phyloP scores from a whole-genome alignment of 179 eudicot species.

The Corrigiola litoralis region DNA sequence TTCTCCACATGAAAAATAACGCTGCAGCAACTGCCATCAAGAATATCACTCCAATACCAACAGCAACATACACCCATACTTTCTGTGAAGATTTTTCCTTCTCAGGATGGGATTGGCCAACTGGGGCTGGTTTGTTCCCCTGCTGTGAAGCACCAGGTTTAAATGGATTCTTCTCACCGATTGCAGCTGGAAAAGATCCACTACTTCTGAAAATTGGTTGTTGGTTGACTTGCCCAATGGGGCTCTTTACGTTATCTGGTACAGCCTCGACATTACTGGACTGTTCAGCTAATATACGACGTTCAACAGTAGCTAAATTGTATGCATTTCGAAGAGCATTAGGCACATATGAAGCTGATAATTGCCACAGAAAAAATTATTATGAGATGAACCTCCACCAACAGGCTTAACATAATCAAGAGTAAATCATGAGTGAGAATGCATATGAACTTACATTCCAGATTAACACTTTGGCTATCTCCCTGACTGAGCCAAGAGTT shows the following conservation, averaged over 20 bases:
- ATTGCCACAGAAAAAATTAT: neutral
- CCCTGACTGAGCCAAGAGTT: constrained; percentile 16
- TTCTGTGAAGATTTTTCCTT: constrained; percentile 26
- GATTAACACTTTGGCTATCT: constrained; percentile 15
- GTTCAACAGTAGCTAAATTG: constrained; percentile 24
- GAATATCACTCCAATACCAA: constrained; percentile 35
- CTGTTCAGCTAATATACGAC: constrained; percentile 64
- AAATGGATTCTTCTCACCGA: constrained; percentile 28
- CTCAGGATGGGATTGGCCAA: constrained; percentile 15
- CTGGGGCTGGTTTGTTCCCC: constrained; percentile 17
- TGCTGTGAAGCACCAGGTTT: constrained; percentile 23
- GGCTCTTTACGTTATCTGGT: constrained; percentile 28
- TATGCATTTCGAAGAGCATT: constrained; percentile 24
- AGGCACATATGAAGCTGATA: constrained; percentile 39
- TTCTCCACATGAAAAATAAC: constrained; percentile 40
- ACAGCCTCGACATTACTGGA: constrained; percentile 63
- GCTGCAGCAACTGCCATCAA: constrained; percentile 35
- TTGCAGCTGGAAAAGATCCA: constrained; percentile 73
- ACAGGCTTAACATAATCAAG: neutral
- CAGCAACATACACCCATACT: constrained; percentile 50
- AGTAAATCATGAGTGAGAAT: neutral
- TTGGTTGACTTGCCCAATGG: constrained; percentile 24
- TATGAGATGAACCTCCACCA: neutral
- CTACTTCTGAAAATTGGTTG: constrained; percentile 61
- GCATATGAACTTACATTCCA: constrained; percentile 29